Percentiles rank a stretch among this genome's conserved stretches.
Conservation (phyloP, 2,329 filamentous ascomycete species). For the Pyrenophora seminiperda region DNA sequence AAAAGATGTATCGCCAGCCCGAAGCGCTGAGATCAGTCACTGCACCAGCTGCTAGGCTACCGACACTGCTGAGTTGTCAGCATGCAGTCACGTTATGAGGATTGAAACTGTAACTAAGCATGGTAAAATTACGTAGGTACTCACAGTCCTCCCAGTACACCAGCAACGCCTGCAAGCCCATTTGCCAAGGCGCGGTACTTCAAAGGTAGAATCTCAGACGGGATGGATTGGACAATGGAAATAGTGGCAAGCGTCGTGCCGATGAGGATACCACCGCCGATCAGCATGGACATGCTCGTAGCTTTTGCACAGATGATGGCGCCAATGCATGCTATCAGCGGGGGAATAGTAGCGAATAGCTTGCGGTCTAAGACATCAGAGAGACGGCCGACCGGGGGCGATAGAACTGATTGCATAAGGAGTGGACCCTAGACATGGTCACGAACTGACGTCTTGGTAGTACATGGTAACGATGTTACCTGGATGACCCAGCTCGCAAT, state of each 20-base stretch:
- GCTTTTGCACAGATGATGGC: constrained; percentile 62
- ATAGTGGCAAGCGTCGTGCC: constrained; percentile 61
- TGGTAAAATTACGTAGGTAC: constrained; percentile 24
- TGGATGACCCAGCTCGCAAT: constrained; percentile 63
- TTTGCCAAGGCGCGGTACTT: constrained; percentile 64
- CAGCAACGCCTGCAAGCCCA: constrained; percentile 58
- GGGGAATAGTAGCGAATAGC: constrained; percentile 58
- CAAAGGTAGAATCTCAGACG: constrained; percentile 61
- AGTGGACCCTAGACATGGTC: constrained; percentile 55
- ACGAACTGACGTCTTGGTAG: neutral
- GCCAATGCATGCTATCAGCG: constrained; percentile 60
- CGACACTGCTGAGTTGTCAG: constrained; percentile 47
- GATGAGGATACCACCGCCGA: constrained; percentile 63
- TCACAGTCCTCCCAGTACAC: constrained; percentile 59
- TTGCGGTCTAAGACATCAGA: constrained; percentile 64
- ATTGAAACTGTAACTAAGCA: neutral
- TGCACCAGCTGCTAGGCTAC: constrained; percentile 57
- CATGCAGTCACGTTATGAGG: too few relatives aligned
- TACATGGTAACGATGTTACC: constrained; percentile 27
- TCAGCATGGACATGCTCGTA: constrained; percentile 60
- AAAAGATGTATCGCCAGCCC: constrained; percentile 64
- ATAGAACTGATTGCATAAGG: constrained; percentile 63
- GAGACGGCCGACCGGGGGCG: constrained; percentile 61
- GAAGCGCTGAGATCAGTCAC: constrained; percentile 55
- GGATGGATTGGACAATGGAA: constrained; percentile 62